Conservation (phyloP, 1,139 yeast genomes). For the Cylindricascospora bacillispora region DNA sequence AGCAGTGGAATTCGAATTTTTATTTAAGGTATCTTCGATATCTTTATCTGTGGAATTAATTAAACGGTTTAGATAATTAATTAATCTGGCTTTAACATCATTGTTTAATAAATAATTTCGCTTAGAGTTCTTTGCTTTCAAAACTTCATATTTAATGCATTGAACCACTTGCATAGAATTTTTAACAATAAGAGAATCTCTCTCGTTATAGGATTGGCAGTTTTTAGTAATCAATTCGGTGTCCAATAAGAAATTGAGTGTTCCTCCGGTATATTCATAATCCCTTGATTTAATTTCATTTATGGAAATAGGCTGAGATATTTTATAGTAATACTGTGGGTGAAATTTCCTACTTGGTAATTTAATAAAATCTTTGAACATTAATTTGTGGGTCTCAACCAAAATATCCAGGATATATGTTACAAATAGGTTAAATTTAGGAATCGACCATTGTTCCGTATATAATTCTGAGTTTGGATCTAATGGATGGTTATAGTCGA, state of each 20-base stretch:
- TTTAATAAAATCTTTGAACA: constrained; percentile 46
- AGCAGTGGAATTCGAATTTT: constrained; percentile 7
- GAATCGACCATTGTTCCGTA: constrained; percentile 23
- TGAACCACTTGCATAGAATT: constrained; percentile 34
- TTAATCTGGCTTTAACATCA: constrained; percentile 17
- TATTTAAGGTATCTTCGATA: constrained; percentile 14
- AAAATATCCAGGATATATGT: constrained; percentile 24
- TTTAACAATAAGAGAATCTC: constrained; percentile 47
- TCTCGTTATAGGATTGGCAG: constrained; percentile 50
- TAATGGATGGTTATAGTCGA: constrained; percentile 20
- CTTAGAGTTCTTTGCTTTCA: constrained; percentile 24
- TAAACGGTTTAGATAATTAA: constrained; percentile 28
- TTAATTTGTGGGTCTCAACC: constrained; percentile 23
- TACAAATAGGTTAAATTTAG: constrained; percentile 23
- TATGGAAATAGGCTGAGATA: constrained; percentile 53
- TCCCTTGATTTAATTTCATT: constrained; percentile 44
- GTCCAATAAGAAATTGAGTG: constrained; percentile 35
- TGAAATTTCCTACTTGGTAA: constrained; percentile 64
- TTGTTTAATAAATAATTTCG: constrained; percentile 22
- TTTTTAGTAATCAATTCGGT: constrained; percentile 45
- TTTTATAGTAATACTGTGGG: constrained; percentile 69
- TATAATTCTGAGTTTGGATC: constrained; percentile 22
- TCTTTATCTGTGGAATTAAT: constrained; percentile 31
- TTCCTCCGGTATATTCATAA: constrained; percentile 28
- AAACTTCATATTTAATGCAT: constrained; percentile 22